phyloP scores from a whole-genome alignment of 345 rosid species.

The Clausena lansium region DNA sequence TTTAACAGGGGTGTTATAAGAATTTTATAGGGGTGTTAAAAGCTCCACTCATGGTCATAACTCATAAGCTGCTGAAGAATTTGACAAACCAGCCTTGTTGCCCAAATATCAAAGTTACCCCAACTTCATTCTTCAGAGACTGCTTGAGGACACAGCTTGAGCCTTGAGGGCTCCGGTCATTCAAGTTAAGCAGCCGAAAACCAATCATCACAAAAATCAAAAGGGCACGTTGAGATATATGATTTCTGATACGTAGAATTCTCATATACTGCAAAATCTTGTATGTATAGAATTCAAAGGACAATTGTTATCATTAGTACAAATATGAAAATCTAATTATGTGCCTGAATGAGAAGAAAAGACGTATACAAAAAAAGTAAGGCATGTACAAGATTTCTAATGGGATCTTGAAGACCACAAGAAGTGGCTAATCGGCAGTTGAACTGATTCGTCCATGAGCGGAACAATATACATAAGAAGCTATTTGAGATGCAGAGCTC shows the following conservation, averaged over 20 bases:
- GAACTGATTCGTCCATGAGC: neutral
- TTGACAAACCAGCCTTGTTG: neutral
- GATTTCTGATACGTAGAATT: neutral
- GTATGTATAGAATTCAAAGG: neutral
- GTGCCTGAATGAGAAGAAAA: neutral
- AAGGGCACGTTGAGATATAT: neutral
- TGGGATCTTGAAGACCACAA: neutral
- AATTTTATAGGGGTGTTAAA: too few species aligned
- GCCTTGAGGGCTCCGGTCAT: neutral
- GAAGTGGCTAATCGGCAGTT: neutral
- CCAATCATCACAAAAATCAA: neutral
- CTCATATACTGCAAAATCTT: neutral
- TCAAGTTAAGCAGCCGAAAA: neutral
- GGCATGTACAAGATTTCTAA: slow-evolving; percentile 5
- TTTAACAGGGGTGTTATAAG: too few species aligned
- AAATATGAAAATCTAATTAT: neutral
- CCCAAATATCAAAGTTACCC: neutral
- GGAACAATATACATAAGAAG: slow-evolving; percentile 30
- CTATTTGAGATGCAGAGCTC: neutral
- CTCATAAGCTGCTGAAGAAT: neutral
- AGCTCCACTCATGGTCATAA: too few species aligned
- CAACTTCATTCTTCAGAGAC: too few species aligned
- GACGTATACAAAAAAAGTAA: neutral
- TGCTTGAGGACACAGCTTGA: too few species aligned
- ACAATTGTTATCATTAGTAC: neutral